Conservation (phyloP, 768 basidiomycete genomes). For the Lentinula sp. region DNA sequence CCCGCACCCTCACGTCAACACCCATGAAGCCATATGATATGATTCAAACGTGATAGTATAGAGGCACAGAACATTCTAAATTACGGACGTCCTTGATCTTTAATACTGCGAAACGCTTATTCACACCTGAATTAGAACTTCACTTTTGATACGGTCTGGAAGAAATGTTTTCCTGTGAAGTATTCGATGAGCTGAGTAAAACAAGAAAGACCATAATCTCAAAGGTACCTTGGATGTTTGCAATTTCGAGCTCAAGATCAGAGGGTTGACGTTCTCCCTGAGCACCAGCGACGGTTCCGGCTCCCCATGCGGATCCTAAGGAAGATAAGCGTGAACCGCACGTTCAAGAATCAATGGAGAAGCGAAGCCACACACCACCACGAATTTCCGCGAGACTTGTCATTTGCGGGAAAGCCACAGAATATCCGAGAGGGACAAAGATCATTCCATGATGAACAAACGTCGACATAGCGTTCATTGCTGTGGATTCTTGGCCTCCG, state of each 20-base stretch:
- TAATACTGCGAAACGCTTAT: no score
- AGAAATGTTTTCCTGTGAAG: slow-evolving; percentile 50
- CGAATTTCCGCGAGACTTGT: slow-evolving; percentile 42
- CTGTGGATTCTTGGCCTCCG: slow-evolving; percentile 74
- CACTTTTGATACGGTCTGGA: slow-evolving; percentile 35
- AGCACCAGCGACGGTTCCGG: slow-evolving; percentile 51
- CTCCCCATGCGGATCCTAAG: slow-evolving; percentile 71
- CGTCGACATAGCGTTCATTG: slow-evolving; percentile 45
- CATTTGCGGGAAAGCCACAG: slow-evolving; percentile 35
- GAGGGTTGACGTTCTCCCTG: slow-evolving; percentile 44
- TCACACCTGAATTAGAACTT: slow-evolving; percentile 8
- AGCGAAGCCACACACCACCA: slow-evolving; percentile 41
- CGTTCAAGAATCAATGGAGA: not conserved
- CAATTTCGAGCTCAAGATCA: slow-evolving; percentile 33
- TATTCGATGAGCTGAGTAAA: slow-evolving; percentile 15
- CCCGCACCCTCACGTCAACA: no score
- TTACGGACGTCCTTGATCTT: no score
- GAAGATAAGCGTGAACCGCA: not conserved
- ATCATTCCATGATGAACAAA: slow-evolving; percentile 68
- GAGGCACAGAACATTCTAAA: no score
- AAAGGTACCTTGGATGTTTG: not conserved
- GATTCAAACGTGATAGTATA: no score
- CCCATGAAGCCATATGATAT: not conserved
- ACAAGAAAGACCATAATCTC: no score
- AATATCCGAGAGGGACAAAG: slow-evolving; percentile 71